These are phyloP conservation scores for Petunia hybrid DNA, from an alignment of 305 asterid species.

Conservation along the genomic window DNA sequence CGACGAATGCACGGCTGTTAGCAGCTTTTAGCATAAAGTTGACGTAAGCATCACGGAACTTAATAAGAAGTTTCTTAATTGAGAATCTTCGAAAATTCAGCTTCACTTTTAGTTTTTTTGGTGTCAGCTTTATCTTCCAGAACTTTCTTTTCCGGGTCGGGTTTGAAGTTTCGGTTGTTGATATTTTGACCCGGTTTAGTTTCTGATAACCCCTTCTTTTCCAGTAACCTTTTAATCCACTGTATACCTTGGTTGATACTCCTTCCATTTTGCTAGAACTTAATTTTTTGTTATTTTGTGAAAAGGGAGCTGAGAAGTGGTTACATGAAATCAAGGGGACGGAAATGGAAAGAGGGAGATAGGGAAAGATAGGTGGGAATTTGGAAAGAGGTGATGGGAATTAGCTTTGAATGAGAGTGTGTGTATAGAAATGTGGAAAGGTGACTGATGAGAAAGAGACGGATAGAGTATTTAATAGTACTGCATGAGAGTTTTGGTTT, in stretches of 20 bases:
- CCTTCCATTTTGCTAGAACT: slow-evolving; percentile 41
- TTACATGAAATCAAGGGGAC: neutral
- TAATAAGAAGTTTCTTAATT: slow-evolving; percentile 41
- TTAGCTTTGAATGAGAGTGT: neutral
- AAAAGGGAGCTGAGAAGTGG: neutral
- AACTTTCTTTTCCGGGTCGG: slow-evolving; percentile 30
- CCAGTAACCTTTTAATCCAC: slow-evolving; percentile 48
- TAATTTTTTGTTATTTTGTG: neutral
- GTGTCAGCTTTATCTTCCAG: slow-evolving; percentile 43
- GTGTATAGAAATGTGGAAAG: neutral
- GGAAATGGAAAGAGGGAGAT: neutral
- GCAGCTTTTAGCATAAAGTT: slow-evolving; percentile 49
- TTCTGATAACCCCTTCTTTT: slow-evolving; percentile 45
- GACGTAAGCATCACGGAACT: slow-evolving; percentile 52
- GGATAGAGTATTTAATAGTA: neutral
- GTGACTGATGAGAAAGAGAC: neutral
- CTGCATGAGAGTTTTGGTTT: neutral
- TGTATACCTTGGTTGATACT: slow-evolving; percentile 27
- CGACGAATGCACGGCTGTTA: slow-evolving; percentile 34
- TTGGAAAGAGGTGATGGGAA: neutral
- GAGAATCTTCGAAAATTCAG: slow-evolving; percentile 37
- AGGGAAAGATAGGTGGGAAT: slow-evolving; percentile 14
- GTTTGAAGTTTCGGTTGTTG: slow-evolving; percentile 25
- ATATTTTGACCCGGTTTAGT: slow-evolving; percentile 38
- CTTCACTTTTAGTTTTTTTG: slow-evolving; percentile 43